Evolutionary conservation across 1,284 basidiomycete species (phyloP).

Genomic region (Trichosporon inkin): DNA sequence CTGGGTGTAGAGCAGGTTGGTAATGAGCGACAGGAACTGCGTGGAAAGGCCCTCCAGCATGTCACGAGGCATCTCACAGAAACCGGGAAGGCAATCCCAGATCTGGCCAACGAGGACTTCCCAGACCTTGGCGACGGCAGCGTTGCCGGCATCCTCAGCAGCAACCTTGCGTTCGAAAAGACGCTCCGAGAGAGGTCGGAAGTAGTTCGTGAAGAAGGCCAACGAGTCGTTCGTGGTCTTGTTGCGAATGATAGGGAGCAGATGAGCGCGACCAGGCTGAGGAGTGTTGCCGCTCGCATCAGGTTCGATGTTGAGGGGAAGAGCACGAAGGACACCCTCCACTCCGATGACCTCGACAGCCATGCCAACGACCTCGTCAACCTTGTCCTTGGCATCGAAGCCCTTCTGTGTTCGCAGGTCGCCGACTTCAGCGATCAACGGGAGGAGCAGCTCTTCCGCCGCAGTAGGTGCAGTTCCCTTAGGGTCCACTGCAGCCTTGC

Average conservation of each 20-base stretch:
- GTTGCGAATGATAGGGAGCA: conserved; percentile 83
- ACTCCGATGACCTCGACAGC: conserved; percentile 87
- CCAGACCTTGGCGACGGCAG: conserved; percentile 89
- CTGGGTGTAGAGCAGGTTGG: conserved; percentile 85
- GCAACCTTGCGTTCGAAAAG: conserved; percentile 81
- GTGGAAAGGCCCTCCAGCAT: conserved; percentile 62
- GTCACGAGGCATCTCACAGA: conserved; percentile 77
- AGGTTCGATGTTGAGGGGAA: conserved; percentile 85
- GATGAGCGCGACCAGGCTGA: conserved; percentile 68
- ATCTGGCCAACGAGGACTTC: conserved; percentile 86
- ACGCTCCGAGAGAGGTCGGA: conserved; percentile 88
- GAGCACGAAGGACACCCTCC: conserved; percentile 64
- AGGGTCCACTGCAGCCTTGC: conserved; percentile 47
- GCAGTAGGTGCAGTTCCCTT: conserved; percentile 59
- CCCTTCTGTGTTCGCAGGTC: conserved; percentile 70
- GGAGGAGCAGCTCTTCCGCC: conserved; percentile 67
- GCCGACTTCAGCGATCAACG: conserved; percentile 69
- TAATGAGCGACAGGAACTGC: conserved; percentile 78
- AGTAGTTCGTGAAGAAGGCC: conserved; percentile 78
- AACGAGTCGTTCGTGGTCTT: conserved; percentile 73
- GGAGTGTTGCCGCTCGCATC: conserved; percentile 54
- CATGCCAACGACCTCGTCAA: conserved; percentile 72
- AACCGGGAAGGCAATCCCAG: conserved; percentile 66
- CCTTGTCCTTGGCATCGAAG: conserved; percentile 88
- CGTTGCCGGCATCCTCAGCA: conserved; percentile 65